Conservation (phyloP, 2,329 filamentous ascomycete species). For the Aurifilum marmelostoma region DNA sequence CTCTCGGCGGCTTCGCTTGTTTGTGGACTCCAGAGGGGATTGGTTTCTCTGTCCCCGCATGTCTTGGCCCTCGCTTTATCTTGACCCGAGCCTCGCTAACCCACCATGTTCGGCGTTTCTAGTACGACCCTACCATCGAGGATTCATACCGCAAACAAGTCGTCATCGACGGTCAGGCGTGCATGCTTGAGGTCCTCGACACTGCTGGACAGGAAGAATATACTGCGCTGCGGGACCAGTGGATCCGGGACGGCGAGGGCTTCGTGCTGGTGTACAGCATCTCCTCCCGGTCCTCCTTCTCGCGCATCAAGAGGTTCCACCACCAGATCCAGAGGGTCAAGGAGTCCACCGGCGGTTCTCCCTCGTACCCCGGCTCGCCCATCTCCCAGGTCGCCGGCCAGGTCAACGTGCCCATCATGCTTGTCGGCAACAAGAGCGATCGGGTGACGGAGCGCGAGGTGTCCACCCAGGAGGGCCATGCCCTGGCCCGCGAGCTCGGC, state of each 20-base stretch:
- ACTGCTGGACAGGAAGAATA: conserved; percentile 99
- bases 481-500: conserved; percentile 85
- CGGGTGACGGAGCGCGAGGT: conserved; percentile 94
- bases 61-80: too few species aligned
- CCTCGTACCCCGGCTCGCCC: conserved; percentile 76
- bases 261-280: conserved; percentile 99
- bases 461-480: conserved; percentile 92
- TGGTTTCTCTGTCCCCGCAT: too few species aligned
- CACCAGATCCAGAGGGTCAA: conserved; percentile 97
- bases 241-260: conserved; percentile 96
- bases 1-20: too few species aligned
- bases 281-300: conserved; percentile 92
- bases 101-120: conserved; percentile 10
- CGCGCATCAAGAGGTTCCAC: conserved; percentile 92
- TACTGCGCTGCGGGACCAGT: conserved; percentile 93
- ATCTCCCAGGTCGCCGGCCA: conserved; percentile 62
- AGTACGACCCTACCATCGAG: conserved; percentile 88
- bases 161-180: conserved; percentile 91
- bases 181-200: conserved; percentile 96
- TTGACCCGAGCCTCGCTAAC: conserved; percentile 10
- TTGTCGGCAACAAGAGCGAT: conserved; percentile 98
- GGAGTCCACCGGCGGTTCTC: conserved; percentile 79
- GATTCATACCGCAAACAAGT: conserved; percentile 88
- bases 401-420: conserved; percentile 87
- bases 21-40: too few species aligned